Percentiles rank a stretch among this genome's conserved stretches.
Evolutionary conservation across 1,284 basidiomycete genomes (phyloP).

Genomic region (Porodaedalea pini): DNA sequence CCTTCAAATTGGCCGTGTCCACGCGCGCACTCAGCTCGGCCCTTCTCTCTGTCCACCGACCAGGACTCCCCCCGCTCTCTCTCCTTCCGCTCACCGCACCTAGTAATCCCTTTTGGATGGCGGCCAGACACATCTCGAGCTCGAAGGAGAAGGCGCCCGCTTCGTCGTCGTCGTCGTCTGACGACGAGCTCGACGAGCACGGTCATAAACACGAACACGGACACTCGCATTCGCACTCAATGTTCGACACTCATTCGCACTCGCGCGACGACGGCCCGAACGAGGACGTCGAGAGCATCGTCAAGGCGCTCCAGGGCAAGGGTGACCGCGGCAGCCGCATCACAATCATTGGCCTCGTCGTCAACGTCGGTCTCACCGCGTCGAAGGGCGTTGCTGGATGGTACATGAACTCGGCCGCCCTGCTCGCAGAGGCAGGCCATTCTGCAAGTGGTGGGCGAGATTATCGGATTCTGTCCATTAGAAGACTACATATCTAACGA

Average conservation of each 20-base stretch:
- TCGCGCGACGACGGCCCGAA: constrained; percentile 54
- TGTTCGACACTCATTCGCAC: constrained; percentile 42
- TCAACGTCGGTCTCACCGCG: constrained; percentile 80
- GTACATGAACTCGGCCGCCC: constrained; percentile 84
- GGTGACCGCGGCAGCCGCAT: constrained; percentile 82
- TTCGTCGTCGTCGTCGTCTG: not conserved
- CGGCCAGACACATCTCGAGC: not conserved
- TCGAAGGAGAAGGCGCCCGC: not conserved
- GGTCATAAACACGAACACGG: constrained; percentile 22
- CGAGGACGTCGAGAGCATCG: constrained; percentile 69
- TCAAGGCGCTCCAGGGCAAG: constrained; percentile 64
- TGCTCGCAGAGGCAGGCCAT: constrained; percentile 95
- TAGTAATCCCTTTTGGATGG: no score
- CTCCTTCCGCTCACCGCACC: no score
- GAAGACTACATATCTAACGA: not conserved
- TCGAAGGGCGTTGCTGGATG: constrained; percentile 85
- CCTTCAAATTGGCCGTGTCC: no score
- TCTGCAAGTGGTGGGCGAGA: constrained; percentile 73
- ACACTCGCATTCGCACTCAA: constrained; percentile 34
- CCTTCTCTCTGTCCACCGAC: not conserved
- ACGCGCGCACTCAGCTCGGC: not conserved
- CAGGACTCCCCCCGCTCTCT: no score
- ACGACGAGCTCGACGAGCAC: not conserved
- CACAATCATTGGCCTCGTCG: constrained; percentile 82
- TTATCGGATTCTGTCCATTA: constrained; percentile 18